These are phyloP conservation scores for Heritiera fomes DNA, from an alignment of 345 rosid genomes.

Conservation along the genomic window DNA sequence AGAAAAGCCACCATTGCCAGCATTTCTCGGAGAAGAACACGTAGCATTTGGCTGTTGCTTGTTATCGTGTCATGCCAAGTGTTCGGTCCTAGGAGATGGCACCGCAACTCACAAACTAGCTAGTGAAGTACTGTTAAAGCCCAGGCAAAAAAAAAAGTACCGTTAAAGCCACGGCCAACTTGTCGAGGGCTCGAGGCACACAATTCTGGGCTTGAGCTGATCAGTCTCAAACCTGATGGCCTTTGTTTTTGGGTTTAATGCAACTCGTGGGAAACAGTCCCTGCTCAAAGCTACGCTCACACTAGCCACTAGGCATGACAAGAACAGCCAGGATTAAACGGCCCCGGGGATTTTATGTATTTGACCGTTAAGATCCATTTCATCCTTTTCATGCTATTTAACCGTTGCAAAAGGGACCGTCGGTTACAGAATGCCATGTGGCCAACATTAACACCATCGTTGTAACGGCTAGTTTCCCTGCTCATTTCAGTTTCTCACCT, in stretches of 20 bases:
- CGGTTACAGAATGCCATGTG: slow-evolving; percentile 9
- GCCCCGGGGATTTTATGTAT: neutral
- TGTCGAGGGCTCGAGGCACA: neutral
- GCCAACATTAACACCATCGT: neutral
- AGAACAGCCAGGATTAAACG: neutral
- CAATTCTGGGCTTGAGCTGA: neutral
- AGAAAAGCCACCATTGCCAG: neutral
- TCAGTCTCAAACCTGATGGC: neutral
- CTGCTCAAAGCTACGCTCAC: no score
- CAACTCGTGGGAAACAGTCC: no score
- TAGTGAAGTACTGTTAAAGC: no score
- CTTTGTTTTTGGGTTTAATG: neutral
- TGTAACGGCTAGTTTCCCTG: slow-evolving; percentile 50
- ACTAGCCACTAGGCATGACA: neutral
- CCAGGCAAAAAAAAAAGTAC: no score
- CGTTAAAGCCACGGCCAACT: neutral
- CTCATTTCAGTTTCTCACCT: neutral
- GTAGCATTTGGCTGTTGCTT: neutral
- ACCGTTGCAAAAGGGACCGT: slow-evolving; percentile 19
- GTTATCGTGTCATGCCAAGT: slow-evolving; percentile 7
- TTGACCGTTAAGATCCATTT: slow-evolving; percentile 18
- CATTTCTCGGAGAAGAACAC: slow-evolving; percentile 8
- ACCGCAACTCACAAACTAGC: neutral
- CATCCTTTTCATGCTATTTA: neutral
- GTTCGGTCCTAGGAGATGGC: neutral